Conservation (phyloP, 176 grass and related monocot genomes). For the Aegilops speltoides region DNA sequence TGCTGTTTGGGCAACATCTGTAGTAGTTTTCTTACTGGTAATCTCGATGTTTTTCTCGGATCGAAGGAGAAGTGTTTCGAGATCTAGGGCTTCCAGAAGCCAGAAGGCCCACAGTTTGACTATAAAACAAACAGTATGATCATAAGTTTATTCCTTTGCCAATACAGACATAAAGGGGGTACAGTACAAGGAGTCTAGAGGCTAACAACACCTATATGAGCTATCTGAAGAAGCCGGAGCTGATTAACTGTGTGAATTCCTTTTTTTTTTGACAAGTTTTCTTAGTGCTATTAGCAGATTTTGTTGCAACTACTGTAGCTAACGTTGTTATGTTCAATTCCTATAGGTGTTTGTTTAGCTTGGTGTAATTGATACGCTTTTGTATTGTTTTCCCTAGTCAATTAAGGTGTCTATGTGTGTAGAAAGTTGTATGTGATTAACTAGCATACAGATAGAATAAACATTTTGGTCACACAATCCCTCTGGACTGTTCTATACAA, state of each 20-base stretch:
- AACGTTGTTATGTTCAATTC: constrained; percentile 11
- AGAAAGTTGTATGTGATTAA: constrained; percentile 7
- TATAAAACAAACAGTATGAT: constrained; percentile 27
- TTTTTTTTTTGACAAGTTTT: constrained; percentile 13
- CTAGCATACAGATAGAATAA: constrained; percentile 12
- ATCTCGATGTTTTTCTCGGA: constrained; percentile 66
- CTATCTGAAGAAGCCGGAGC: constrained; percentile 2
- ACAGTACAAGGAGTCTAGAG: constrained; percentile 8
- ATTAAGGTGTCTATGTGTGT: neutral
- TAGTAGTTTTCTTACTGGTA: constrained; percentile 62
- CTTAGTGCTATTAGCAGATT: constrained; percentile 15
- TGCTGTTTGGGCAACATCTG: constrained; percentile 64
- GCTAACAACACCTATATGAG: constrained; percentile 21
- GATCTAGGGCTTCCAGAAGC: constrained; percentile 60
- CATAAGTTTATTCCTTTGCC: constrained; percentile 11
- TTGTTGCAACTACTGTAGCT: neutral
- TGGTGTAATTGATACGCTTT: constrained; percentile 9
- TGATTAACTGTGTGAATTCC: neutral
- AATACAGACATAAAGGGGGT: constrained; percentile 24
- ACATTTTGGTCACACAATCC: neutral
- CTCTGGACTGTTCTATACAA: neutral
- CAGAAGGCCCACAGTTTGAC: constrained; percentile 47
- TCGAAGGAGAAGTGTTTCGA: constrained; percentile 48
- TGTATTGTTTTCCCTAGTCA: neutral
- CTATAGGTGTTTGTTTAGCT: constrained; percentile 2